Evolutionary conservation across 2,329 filamentous ascomycete genomes (phyloP).

Genomic region (Penicillium sp.): DNA sequence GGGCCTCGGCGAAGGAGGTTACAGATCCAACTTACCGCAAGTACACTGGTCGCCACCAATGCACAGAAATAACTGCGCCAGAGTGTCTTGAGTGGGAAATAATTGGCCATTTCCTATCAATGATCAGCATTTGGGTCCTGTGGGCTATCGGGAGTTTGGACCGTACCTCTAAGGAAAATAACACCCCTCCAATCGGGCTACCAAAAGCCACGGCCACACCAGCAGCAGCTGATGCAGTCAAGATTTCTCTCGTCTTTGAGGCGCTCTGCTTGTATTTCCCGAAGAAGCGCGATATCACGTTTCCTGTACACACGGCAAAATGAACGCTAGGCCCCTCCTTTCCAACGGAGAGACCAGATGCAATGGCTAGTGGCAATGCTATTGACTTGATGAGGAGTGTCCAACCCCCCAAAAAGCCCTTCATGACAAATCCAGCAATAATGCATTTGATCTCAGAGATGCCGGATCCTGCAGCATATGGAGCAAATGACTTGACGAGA

Average conservation of each 20-base stretch:
- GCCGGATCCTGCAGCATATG: conserved; percentile 93
- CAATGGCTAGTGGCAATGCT: conserved; percentile 86
- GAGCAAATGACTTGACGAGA: conserved; percentile 87
- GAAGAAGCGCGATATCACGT: conserved; percentile 92
- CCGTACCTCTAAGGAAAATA: conserved; percentile 82
- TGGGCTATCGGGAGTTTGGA: neutral
- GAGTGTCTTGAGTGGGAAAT: conserved; percentile 95
- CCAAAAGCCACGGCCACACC: conserved; percentile 97
- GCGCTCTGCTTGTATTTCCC: conserved; percentile 89
- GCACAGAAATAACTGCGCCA: conserved; percentile 99
- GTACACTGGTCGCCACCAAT: conserved; percentile 85
- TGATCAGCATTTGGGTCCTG: conserved; percentile 17
- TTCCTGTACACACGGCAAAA: conserved; percentile 96
- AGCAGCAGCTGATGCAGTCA: conserved; percentile 91
- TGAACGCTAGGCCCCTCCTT: conserved; percentile 99
- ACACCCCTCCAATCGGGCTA: conserved; percentile 91
- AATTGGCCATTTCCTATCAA: conserved; percentile 80
- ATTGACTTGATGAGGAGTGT: conserved; percentile 94
- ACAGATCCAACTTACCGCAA: conserved; percentile 59
- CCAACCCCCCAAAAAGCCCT: conserved; percentile 90
- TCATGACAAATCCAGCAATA: conserved; percentile 98
- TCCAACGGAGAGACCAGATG: conserved; percentile 88
- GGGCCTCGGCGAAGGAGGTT: neutral
- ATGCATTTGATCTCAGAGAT: conserved; percentile 99
- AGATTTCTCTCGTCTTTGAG: conserved; percentile 89